These are phyloP conservation scores for Psilocybe cyanescens DNA, from an alignment of 768 basidiomycete genomes.

Conservation along the genomic window DNA sequence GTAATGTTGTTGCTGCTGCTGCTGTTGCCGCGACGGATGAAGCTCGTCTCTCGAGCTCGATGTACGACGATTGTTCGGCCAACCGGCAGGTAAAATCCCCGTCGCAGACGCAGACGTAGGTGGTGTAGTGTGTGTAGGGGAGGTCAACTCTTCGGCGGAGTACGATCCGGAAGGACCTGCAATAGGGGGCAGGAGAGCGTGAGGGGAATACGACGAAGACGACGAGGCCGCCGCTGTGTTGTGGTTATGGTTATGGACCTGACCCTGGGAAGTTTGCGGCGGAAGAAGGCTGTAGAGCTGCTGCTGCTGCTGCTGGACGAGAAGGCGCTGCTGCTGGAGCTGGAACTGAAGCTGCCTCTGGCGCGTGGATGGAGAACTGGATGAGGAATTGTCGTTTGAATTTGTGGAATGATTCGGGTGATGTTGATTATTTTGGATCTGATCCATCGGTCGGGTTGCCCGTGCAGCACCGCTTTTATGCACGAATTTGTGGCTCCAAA, in stretches of 20 bases:
- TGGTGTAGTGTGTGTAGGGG: conserved; percentile 31
- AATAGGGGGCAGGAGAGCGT: conserved; percentile 16
- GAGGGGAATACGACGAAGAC: conserved; percentile 12
- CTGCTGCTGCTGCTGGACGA: conserved; percentile 23
- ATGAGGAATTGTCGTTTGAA: conserved; percentile 6
- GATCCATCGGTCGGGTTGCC: conserved; percentile 20
- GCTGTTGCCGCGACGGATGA: conserved; percentile 26
- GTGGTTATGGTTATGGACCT: not conserved
- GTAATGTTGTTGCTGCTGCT: conserved; percentile 22
- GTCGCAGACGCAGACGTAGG: conserved; percentile 21
- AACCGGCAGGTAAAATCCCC: conserved; percentile 15
- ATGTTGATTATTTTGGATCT: conserved; percentile 17
- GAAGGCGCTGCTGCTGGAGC: conserved; percentile 13
- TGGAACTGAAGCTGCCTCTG: conserved; percentile 16
- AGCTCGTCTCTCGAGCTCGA: conserved; percentile 48
- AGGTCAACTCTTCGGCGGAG: conserved; percentile 16
- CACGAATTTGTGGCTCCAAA: conserved; percentile 4
- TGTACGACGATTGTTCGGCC: conserved; percentile 35
- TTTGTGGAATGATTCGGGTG: conserved; percentile 2
- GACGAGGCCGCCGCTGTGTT: not conserved
- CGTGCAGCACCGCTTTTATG: conserved; percentile 14
- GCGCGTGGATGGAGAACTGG: conserved; percentile 9
- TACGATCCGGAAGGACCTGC: conserved; percentile 16
- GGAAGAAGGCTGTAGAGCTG: conserved; percentile 20
- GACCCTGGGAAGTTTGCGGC: not conserved